phyloP scores from a whole-genome alignment of 345 rosid species.

The Acer saccharum region DNA sequence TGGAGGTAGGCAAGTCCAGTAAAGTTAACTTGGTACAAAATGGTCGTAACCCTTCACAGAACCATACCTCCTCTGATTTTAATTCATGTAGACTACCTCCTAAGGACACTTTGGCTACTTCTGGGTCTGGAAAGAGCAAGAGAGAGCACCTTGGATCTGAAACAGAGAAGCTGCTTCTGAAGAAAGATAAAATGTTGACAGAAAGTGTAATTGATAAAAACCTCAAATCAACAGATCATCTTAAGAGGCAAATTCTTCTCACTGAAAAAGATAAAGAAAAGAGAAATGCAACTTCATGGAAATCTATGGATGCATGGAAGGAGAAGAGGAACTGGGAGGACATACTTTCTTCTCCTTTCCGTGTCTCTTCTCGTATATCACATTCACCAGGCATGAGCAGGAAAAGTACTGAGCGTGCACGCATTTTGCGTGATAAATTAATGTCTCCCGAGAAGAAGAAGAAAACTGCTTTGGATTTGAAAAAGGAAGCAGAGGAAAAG shows the following conservation, averaged over 20 bases:
- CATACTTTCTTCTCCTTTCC: conserved; percentile 66
- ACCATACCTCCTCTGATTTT: conserved; percentile 29
- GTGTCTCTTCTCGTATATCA: conserved; percentile 58
- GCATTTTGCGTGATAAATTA: conserved; percentile 64
- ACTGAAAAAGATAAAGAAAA: conserved; percentile 60
- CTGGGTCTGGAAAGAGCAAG: conserved; percentile 44
- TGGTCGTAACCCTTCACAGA: conserved; percentile 30
- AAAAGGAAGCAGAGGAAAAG: conserved; percentile 75
- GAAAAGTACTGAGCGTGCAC: conserved; percentile 71
- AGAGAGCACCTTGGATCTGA: conserved; percentile 47
- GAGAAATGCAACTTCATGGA: conserved; percentile 53
- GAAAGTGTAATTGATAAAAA: conserved; percentile 43
- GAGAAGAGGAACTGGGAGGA: conserved; percentile 85
- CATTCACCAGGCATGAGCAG: conserved; percentile 68
- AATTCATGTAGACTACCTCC: conserved; percentile 33
- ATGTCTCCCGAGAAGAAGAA: conserved; percentile 83
- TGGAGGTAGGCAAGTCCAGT: conserved; percentile 40
- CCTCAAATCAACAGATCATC: conserved; percentile 39
- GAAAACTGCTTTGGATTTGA: conserved; percentile 67
- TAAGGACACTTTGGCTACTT: conserved; percentile 38
- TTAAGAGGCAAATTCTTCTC: conserved; percentile 39
- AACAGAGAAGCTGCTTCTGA: conserved; percentile 40
- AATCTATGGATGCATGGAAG: conserved; percentile 80
- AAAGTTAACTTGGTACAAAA: conserved; percentile 35
- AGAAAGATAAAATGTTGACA: conserved; percentile 43